Base-by-base conservation (phyloP, 306 rosid genomes). In the Begonia peltatifolia region DNA sequence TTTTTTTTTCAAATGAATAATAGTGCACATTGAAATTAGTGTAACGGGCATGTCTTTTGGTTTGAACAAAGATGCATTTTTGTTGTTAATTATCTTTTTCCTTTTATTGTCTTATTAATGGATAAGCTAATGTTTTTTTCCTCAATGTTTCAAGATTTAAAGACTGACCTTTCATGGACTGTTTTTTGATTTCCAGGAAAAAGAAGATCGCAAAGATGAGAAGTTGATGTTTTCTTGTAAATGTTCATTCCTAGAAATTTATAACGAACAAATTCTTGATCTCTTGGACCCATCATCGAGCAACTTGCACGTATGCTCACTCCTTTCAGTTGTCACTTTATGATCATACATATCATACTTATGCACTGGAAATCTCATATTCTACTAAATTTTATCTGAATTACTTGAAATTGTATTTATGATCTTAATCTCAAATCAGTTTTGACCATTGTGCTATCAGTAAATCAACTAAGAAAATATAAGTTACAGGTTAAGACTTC, bases 201-300 rank as follows among this genome's bases (percentile, higher is more conserved):
- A 83, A 79, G 96, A 90, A 65, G 79, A 52, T 14, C 82, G 94
- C 6, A 81, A 84, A 71, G 96, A 90, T 46, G 99, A 90, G 51
- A 86, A 83, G 68, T 69, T 90, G 64, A 86, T 71, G 76, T 90
- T 74, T 68, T 69, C 81, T 6, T 83, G 99, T 65, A 90, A 82
- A 77, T 79, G 94, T 70, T 90, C 99, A 61, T 90, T 90, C 69
- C 60, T 90, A 71, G 99, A 90, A 72, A 90, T 90, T 66, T 90
- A 90, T 80, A 90, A 90, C 1, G 99, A 90, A 70, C 99, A 86
- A 42, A 90, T 90, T 65, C 88, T 90, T 66, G 99, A 90, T 77
- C 99, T 90, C 56, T 63, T 90, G 69, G 99, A 90, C 16, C 99
- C 99, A 3, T 78, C 86, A 56, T 73, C 96, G 14, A 81, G 46